These are phyloP conservation scores for Polychytrium aggregatum DNA, from an alignment of 192 early-diverging fungal genomes.

Conservation along the genomic window DNA sequence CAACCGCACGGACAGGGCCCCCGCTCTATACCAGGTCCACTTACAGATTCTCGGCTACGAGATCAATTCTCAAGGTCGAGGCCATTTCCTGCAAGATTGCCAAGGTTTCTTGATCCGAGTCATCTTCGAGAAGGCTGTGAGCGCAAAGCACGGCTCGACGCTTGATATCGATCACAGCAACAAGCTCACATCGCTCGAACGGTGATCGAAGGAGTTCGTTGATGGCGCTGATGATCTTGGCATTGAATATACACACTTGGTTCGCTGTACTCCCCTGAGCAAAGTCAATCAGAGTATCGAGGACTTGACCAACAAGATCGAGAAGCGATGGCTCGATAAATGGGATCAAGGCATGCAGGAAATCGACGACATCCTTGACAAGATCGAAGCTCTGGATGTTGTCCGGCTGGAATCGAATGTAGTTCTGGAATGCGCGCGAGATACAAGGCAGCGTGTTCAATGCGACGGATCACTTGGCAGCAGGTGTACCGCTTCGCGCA, in stretches of 20 bases:
- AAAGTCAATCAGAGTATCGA: constrained; percentile 26
- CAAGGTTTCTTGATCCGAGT: constrained; percentile 10
- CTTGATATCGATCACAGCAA: constrained; percentile 11
- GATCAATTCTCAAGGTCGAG: too few species aligned
- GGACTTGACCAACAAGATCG: constrained; percentile 21
- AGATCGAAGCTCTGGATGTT: constrained; percentile 23
- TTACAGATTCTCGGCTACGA: too few species aligned
- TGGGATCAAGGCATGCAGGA: constrained; percentile 11
- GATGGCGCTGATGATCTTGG: constrained; percentile 18
- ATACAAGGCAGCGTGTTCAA: too few species aligned
- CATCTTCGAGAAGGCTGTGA: constrained; percentile 22
- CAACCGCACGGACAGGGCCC: too few species aligned
- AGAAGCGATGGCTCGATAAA: constrained; percentile 1
- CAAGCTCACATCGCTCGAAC: neutral
- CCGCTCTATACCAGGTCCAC: too few species aligned
- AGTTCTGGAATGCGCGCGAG: constrained; percentile 3
- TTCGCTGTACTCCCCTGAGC: constrained; percentile 23
- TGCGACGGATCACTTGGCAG: too few species aligned
- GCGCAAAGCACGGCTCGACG: constrained; percentile 12
- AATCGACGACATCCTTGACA: constrained; percentile 23
- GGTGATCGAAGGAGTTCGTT: constrained; percentile 12
- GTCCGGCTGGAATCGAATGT: constrained; percentile 18
- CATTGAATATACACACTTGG: constrained; percentile 23
- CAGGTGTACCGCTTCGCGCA: too few species aligned
- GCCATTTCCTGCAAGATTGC: constrained; percentile 17